These are phyloP conservation scores for Aspergillus piperis DNA, from an alignment of 2,329 filamentous ascomycete species.

Conservation along the genomic window DNA sequence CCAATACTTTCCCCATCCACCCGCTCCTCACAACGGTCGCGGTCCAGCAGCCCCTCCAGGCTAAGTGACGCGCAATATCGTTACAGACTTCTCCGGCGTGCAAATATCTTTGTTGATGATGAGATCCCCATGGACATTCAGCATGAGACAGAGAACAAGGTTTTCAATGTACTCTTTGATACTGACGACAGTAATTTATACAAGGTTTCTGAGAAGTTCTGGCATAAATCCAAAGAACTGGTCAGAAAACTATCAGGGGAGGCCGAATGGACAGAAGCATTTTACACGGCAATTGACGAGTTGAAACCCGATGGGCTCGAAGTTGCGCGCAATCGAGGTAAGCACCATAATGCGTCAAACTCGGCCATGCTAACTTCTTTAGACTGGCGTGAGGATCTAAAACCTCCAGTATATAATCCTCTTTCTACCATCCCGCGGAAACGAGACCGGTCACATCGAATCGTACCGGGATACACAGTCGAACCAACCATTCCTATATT, in stretches of 20 bases:
- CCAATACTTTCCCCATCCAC: neutral
- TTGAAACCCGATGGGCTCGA: neutral
- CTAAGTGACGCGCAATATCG: constrained; percentile 11
- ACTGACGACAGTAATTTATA: too few relatives aligned
- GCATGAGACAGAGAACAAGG: too few relatives aligned
- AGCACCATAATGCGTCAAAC: neutral
- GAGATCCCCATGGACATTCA: constrained; percentile 3
- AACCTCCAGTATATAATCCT: constrained; percentile 12
- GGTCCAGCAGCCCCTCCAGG: constrained; percentile 5
- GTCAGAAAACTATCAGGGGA: constrained; percentile 1
- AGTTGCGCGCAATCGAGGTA: constrained; percentile 4
- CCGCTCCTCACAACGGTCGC: neutral
- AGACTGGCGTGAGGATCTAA: constrained; percentile 10
- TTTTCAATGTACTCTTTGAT: too few relatives aligned
- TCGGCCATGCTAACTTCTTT: neutral
- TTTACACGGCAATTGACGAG: constrained; percentile 8
- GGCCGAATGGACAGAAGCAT: constrained; percentile 11
- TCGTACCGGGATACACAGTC: neutral
- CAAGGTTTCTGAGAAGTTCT: constrained; percentile 1
- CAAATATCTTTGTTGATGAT: constrained; percentile 8
- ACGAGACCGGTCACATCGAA: neutral
- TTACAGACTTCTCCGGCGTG: constrained; percentile 4
- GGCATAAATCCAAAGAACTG: constrained; percentile 10
- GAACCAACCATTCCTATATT: neutral
- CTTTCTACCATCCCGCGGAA: neutral